A percentile compares a stretch with the other conserved stretches of the same genome.
Conservation (phyloP, 441 rosid species). For the Populus hybrid region DNA sequence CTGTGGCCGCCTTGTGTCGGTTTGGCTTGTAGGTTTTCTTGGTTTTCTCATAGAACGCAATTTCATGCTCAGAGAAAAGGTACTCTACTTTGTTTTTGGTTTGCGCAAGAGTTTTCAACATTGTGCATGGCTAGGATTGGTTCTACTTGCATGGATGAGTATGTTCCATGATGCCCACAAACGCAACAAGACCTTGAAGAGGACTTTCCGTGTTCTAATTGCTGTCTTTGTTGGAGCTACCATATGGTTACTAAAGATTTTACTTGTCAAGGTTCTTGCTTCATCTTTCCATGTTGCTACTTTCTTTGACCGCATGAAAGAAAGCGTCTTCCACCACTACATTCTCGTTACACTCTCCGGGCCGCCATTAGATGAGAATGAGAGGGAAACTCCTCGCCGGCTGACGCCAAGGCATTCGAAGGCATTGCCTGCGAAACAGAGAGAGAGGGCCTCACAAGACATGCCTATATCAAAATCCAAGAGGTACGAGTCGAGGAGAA, state of each 20-base stretch:
- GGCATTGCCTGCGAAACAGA: slow-evolving; percentile 26
- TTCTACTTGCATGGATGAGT: slow-evolving; percentile 46
- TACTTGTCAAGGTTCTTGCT: slow-evolving; percentile 38
- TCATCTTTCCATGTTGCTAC: slow-evolving; percentile 39
- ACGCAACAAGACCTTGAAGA: slow-evolving; percentile 29
- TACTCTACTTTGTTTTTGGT: slow-evolving; percentile 51
- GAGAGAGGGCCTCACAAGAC: neutral
- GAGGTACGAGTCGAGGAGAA: slow-evolving; percentile 35
- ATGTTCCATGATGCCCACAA: slow-evolving; percentile 36
- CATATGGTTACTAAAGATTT: slow-evolving; percentile 42
- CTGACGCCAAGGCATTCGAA: neutral
- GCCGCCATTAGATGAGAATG: slow-evolving; percentile 34
- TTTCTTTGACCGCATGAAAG: slow-evolving; percentile 50
- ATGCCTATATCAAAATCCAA: slow-evolving; percentile 22
- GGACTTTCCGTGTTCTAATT: slow-evolving; percentile 33
- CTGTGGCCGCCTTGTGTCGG: slow-evolving; percentile 45
- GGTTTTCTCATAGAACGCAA: slow-evolving; percentile 48
- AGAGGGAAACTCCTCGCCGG: slow-evolving; percentile 1
- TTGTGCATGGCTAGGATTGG: slow-evolving; percentile 44
- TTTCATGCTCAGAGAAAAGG: slow-evolving; percentile 52
- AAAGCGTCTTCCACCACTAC: slow-evolving; percentile 39
- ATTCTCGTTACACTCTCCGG: slow-evolving; percentile 40
- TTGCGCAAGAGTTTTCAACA: slow-evolving; percentile 43
- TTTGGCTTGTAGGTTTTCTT: slow-evolving; percentile 41
- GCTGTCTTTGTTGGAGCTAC: slow-evolving; percentile 40